phyloP scores from a whole-genome alignment of 2,329 filamentous ascomycete species.

The Peltaster fructicola region DNA sequence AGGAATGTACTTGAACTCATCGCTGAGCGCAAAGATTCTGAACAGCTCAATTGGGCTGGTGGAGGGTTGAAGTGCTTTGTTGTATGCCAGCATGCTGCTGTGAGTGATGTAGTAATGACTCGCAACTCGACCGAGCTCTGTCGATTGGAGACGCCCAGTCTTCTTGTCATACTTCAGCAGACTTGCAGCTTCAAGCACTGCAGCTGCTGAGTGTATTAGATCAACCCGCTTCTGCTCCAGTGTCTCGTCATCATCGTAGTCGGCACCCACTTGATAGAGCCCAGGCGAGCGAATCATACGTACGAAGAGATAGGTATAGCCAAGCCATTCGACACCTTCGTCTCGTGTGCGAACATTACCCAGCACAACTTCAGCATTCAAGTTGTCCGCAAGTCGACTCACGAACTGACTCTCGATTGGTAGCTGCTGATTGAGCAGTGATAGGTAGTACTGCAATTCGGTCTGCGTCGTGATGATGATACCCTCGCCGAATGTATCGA shows the following conservation, averaged over 20 bases:
- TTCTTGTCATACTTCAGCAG: conserved; percentile 94
- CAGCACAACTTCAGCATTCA: conserved; percentile 90
- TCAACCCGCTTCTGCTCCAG: conserved; percentile 97
- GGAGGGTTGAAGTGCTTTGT: conserved; percentile 80
- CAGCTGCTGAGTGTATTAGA: conserved; percentile 81
- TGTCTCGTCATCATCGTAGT: conserved; percentile 82
- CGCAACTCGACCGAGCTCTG: conserved; percentile 84
- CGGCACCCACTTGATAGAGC: conserved; percentile 84
- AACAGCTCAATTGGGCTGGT: conserved; percentile 92
- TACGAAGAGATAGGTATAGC: conserved; percentile 94
- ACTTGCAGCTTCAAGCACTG: conserved; percentile 69
- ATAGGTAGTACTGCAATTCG: conserved; percentile 95
- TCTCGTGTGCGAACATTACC: conserved; percentile 84
- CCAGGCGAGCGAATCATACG: conserved; percentile 93
- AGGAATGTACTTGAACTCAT: conserved; percentile 98
- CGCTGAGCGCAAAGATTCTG: conserved; percentile 85
- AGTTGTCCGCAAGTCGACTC: conserved; percentile 80
- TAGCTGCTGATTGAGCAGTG: conserved; percentile 86
- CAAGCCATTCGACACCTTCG: conserved; percentile 96
- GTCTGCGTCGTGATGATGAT: conserved; percentile 94
- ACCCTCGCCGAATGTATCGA: conserved; percentile 92
- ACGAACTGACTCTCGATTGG: conserved; percentile 95
- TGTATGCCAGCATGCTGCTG: conserved; percentile 93
- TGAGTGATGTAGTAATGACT: conserved; percentile 98
- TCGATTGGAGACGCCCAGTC: conserved; percentile 70